Base-by-base conservation (phyloP, 805 yeast species). In the Metschnikowia aberdeeniae region DNA sequence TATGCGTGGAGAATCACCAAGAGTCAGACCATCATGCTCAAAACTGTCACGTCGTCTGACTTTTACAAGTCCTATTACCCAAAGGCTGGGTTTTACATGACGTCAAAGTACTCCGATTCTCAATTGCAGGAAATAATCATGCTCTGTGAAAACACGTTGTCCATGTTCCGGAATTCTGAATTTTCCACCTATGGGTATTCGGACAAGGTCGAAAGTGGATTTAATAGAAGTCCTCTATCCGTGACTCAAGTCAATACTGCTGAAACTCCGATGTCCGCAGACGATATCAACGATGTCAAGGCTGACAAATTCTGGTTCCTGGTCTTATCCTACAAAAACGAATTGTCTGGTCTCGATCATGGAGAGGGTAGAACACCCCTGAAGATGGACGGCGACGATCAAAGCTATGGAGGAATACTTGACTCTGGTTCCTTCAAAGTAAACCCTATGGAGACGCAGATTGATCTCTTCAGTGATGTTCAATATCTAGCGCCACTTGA, bases 1-100 rank as follows among this genome's bases (percentile, higher is more conserved):
- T 82, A 81, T 57, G 85, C 89, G 2, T 81, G 83, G 81, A 75
- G 85, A 62, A 73, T 84, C 58, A 70, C 78, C 31, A 82, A 81
- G 54, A 82, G 86, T 0, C 78, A 76, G 42, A 60, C 60, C 5
- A 72, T 66, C 36, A 54, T 80, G 17, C 51, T 73, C 10, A 64
- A 61, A 20, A 42, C 74, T 4, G 45, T 78, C 9, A 59, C 49
- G 0, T 59, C 64, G 14, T 52, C 62, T 19, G 64, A 61, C 14
- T 69, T 66, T 43, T 67, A 67, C 45, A 60, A 56, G 26, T 55
- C 51, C 8, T 59, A 61, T 26, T 50, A 49, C 34, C 36, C 41
- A 13, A 43, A 44, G 26, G 57, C 57, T 1, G 45, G 44, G 3
- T 19, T 49, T 8, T 43, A 62, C 13, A 42, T 49, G 22, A 27